phyloP scores from a whole-genome alignment of 345 rosid genomes.

The Anacardium occidentale region DNA sequence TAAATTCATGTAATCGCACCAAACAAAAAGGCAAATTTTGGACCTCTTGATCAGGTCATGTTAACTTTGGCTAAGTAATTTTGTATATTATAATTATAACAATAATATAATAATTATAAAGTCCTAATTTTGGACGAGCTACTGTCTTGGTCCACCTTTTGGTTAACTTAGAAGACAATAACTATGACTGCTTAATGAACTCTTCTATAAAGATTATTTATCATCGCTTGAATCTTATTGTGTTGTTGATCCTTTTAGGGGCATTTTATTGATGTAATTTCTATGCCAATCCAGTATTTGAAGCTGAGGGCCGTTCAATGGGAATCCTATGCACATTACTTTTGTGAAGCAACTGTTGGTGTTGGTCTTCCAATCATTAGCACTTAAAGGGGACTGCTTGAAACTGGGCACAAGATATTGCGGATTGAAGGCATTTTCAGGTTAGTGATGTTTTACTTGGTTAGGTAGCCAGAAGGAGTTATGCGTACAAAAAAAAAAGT shows the following conservation, averaged over 20 bases:
- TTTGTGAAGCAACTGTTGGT: slow-evolving; percentile 98
- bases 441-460: slow-evolving; percentile 25
- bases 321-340: slow-evolving; percentile 92
- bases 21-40: slow-evolving; percentile 95
- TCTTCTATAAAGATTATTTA: neutral
- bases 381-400: slow-evolving; percentile 86
- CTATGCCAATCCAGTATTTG: slow-evolving; percentile 56
- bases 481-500: neutral
- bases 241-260: neutral
- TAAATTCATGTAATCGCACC: slow-evolving; percentile 92
- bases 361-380: slow-evolving; percentile 97
- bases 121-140: neutral
- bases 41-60: slow-evolving; percentile 92
- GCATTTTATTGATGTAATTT: slow-evolving; percentile 20
- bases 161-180: neutral
- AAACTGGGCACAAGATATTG: slow-evolving; percentile 86
- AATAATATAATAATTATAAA: too few relatives aligned
- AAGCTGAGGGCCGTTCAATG: slow-evolving; percentile 93
- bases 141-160: neutral
- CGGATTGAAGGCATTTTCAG: slow-evolving; percentile 95
- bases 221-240: slow-evolving; percentile 2
- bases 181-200: neutral
- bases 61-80: neutral
- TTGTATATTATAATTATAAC: neutral
- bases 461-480: neutral